Evolutionary conservation across 495 filamentous ascomycete genomes (phyloP).

Genomic region (Neohortaea acidophila): DNA sequence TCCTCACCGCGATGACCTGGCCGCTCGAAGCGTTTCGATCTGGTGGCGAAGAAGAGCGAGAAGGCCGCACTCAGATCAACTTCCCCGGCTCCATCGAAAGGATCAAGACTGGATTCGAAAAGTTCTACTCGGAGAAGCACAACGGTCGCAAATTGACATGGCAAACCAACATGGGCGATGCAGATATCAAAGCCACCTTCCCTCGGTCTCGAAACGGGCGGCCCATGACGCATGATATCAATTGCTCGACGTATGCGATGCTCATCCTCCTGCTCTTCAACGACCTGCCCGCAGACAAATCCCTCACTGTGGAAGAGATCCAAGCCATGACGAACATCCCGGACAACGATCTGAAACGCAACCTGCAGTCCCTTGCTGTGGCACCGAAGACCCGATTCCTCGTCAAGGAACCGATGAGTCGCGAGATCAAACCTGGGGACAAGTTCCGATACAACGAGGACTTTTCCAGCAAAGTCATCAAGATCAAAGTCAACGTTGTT

Average conservation of each 20-base stretch:
- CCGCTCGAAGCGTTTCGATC: constrained; percentile 69
- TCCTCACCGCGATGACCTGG: constrained; percentile 90
- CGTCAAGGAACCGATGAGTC: constrained; percentile 67
- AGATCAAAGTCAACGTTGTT: constrained; percentile 73
- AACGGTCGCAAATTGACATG: constrained; percentile 79
- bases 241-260: constrained; percentile 87
- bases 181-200: constrained; percentile 71
- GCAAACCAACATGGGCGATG: constrained; percentile 66
- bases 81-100: constrained; percentile 63
- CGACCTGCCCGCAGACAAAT: constrained; percentile 46
- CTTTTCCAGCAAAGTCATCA: constrained; percentile 67
- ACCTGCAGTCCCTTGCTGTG: constrained; percentile 73
- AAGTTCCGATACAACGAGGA: constrained; percentile 70
- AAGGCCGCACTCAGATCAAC: constrained; percentile 32
- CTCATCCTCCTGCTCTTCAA: constrained; percentile 84
- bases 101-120: constrained; percentile 72
- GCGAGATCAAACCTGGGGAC: constrained; percentile 66
- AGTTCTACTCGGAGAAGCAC: constrained; percentile 77
- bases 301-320: constrained; percentile 69
- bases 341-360: constrained; percentile 56
- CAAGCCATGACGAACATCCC: constrained; percentile 74
- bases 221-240: constrained; percentile 71
- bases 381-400: constrained; percentile 71
- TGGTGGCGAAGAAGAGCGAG: constrained; percentile 34
- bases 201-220: constrained; percentile 43